These are phyloP conservation scores for Antitrichia curtipendula DNA, from an alignment of 225 moss, liverwort and hornwort genomes.

Conservation along the genomic window DNA sequence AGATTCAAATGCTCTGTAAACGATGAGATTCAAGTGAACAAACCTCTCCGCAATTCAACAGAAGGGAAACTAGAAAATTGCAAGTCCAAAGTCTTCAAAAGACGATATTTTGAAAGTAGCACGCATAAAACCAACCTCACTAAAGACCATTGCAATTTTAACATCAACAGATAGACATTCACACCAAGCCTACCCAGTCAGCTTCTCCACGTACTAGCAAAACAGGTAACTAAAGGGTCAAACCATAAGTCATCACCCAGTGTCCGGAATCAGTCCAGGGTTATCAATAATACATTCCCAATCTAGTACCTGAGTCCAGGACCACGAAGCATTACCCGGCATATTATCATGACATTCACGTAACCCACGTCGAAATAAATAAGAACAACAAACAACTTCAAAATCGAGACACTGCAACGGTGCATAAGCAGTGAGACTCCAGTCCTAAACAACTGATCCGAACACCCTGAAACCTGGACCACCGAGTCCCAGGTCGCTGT, in stretches of 20 bases:
- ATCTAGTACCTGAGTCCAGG: fast-evolving
- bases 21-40: no score
- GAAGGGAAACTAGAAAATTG: background rate
- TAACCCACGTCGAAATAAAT: fast-evolving
- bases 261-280: fast-evolving
- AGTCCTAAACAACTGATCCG: background rate
- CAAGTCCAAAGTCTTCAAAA: background rate
- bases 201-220: background rate
- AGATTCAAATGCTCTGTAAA: fast-evolving
- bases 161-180: no score
- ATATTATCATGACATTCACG: no score
- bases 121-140: background rate
- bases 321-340: no score
- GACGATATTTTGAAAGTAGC: fast-evolving
- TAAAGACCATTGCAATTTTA: fast-evolving
- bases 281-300: fast-evolving
- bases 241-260: no score
- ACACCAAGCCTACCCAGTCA: background rate
- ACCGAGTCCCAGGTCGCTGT: no score
- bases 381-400: fast-evolving
- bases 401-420: no score
- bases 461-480: no score
- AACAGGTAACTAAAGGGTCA: fast-evolving
- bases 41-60: no score
- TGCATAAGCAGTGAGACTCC: no score